Conservation (phyloP, 495 filamentous ascomycete genomes). For the Hypoxylon lienhwacheense region DNA sequence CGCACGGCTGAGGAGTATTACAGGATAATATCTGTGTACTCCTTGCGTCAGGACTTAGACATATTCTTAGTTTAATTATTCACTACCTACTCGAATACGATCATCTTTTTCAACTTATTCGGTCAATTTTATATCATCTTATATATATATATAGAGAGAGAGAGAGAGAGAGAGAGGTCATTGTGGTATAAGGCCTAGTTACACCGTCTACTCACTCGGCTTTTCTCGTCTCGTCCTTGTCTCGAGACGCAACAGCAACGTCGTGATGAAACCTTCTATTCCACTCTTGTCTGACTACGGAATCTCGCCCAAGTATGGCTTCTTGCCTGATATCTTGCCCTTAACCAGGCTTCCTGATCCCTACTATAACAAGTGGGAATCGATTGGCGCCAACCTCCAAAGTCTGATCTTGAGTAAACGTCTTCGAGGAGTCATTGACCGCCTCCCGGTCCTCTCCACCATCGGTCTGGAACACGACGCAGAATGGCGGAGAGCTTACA, state of each 20-base stretch:
- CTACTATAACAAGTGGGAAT: conserved; percentile 94
- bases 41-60: conserved; percentile 60
- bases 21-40: conserved; percentile 59
- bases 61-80: conserved; percentile 19
- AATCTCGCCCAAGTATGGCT: conserved; percentile 82
- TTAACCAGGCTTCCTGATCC: conserved; percentile 76
- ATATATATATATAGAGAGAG: no score
- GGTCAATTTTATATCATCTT: neutral
- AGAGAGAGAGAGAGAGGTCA: no score
- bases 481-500: conserved; percentile 92
- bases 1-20: conserved; percentile 66
- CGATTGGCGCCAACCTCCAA: conserved; percentile 80
- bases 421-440: conserved; percentile 72
- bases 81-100: conserved; percentile 6
- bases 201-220: neutral
- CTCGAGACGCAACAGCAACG: conserved; percentile 11
- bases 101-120: neutral
- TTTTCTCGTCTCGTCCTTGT: neutral
- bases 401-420: conserved; percentile 79
- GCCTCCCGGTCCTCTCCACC: conserved; percentile 79
- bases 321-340: conserved; percentile 82
- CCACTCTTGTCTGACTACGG: conserved; percentile 81
- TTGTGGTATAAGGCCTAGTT: neutral
- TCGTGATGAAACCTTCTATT: conserved; percentile 78
- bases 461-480: conserved; percentile 73